Evolutionary conservation across 257 asterid genomes (phyloP), one percentile per base, ranked within the genome.

Genomic region (Thymus mandschuricus): DNA sequence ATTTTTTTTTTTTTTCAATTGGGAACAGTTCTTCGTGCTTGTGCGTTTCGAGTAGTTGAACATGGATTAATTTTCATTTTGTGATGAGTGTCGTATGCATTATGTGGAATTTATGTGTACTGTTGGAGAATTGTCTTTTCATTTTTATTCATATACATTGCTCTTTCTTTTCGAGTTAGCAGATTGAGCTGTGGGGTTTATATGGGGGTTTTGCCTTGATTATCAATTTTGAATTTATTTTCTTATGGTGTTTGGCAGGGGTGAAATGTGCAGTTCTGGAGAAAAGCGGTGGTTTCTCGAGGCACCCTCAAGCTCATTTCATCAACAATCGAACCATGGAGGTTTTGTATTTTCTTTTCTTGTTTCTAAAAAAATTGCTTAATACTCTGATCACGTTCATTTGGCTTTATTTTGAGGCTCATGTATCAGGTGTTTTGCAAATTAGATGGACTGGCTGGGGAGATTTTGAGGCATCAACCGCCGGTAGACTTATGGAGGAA

Each of bases 291-390:
- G 83, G 44, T 57, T 94, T 94, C 70, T 84, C 97, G 2, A 78
- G 79, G 29, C 97, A 94, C 75, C 97, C 97, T 66, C 99, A 94
- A 81, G 99, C 98, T 75, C 99, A 94, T 82, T 91, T 94, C 75
- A 88, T 94, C 78, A 88, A 94, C 79, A 91, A 94, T 63, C 85
- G 98, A 43, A 81, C 98, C 2, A 88, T 94, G 99, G 97, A 94
- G 99, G 99, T 94, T 81, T 70, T 75, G 29, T 55, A 0, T 60
- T 48, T 45, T 62, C 61, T 6, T 76, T 30, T 31, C 9, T 74
- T 56, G 31, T 21, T 65, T 58, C 44, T 52, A 66, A 45, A 21
- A 21, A 21, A 21, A 21, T 21, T 21, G 21, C 21, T 21, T 21
- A 21, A 21, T 21, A 21, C 21, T 21, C 0, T 21, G 21, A 21